Conservation (phyloP, 768 basidiomycete genomes). For the Russula lepida region DNA sequence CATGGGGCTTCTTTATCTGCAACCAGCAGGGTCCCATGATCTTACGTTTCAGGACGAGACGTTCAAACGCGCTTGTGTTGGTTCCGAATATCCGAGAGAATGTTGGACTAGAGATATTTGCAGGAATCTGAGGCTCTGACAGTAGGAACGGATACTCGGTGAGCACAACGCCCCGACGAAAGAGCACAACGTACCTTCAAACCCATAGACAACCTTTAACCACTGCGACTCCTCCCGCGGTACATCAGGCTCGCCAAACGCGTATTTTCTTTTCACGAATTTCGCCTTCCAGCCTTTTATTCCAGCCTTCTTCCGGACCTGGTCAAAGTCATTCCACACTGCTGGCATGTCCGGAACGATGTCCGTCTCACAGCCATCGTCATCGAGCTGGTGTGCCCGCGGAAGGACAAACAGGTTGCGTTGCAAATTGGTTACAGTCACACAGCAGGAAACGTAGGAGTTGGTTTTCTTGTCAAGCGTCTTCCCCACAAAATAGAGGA, state of each 20-base stretch:
- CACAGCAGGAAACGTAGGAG: slow-evolving; percentile 75
- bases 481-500: slow-evolving; percentile 86
- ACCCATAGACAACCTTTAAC: slow-evolving; percentile 91
- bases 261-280: slow-evolving; percentile 84
- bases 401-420: slow-evolving; percentile 89
- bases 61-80: slow-evolving; percentile 86
- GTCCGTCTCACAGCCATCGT: slow-evolving; percentile 63
- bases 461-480: slow-evolving; percentile 66
- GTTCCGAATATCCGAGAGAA: slow-evolving; percentile 87
- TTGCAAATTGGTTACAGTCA: slow-evolving; percentile 77
- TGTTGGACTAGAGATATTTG: slow-evolving; percentile 67
- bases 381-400: slow-evolving; percentile 51
- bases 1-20: slow-evolving; percentile 62
- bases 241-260: slow-evolving; percentile 79
- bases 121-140: slow-evolving; percentile 66
- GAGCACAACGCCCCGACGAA: background rate
- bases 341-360: slow-evolving; percentile 59
- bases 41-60: slow-evolving; percentile 88
- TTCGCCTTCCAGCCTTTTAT: slow-evolving; percentile 71
- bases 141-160: background rate
- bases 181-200: slow-evolving; percentile 46
- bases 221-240: slow-evolving; percentile 75
- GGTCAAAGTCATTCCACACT: slow-evolving; percentile 78
- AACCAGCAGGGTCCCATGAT: slow-evolving; percentile 99
- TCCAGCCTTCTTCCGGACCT: slow-evolving; percentile 58